Conservation (phyloP, 495 filamentous ascomycete species). For the Bryoglossum gracile region DNA sequence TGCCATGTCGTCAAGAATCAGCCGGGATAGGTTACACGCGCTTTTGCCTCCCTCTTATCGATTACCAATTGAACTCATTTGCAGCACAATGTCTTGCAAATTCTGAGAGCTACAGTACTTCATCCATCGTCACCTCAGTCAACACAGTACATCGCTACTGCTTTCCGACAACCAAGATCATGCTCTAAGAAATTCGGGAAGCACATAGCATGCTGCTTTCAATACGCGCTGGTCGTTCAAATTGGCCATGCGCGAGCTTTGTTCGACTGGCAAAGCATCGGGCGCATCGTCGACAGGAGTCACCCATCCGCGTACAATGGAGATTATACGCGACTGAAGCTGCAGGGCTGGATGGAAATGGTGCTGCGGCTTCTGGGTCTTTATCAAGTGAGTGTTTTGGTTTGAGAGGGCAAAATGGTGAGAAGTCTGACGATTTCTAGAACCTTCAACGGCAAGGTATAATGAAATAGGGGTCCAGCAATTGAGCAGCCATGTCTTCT, state of each 20-base stretch:
- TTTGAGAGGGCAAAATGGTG: background rate
- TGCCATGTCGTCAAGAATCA: too few species aligned
- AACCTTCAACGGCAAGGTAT: slow-evolving; percentile 46
- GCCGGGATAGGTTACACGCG: too few species aligned
- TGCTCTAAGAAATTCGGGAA: slow-evolving; percentile 11
- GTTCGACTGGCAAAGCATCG: slow-evolving; percentile 21
- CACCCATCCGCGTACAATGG: slow-evolving; percentile 11
- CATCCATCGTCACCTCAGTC: background rate
- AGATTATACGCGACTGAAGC: slow-evolving; percentile 19
- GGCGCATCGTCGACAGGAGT: slow-evolving; percentile 20
- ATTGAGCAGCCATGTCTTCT: slow-evolving; percentile 69
- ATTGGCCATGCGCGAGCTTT: slow-evolving; percentile 20
- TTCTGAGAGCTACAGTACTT: too few species aligned
- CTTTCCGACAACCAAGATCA: slow-evolving; percentile 5
- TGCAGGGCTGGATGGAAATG: background rate
- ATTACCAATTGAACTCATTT: too few species aligned
- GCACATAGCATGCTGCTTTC: slow-evolving; percentile 23
- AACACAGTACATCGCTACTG: too few species aligned
- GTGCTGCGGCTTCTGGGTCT: slow-evolving; percentile 7
- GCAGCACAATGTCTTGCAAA: too few species aligned
- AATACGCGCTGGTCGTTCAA: slow-evolving; percentile 22
- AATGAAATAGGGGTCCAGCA: slow-evolving; percentile 96
- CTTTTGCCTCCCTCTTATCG: too few species aligned
- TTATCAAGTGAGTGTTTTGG: slow-evolving; percentile 28
- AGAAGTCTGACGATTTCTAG: slow-evolving; percentile 8